phyloP scores from a whole-genome alignment of 2,329 filamentous ascomycete genomes.

The Stachybotrys chartarum region DNA sequence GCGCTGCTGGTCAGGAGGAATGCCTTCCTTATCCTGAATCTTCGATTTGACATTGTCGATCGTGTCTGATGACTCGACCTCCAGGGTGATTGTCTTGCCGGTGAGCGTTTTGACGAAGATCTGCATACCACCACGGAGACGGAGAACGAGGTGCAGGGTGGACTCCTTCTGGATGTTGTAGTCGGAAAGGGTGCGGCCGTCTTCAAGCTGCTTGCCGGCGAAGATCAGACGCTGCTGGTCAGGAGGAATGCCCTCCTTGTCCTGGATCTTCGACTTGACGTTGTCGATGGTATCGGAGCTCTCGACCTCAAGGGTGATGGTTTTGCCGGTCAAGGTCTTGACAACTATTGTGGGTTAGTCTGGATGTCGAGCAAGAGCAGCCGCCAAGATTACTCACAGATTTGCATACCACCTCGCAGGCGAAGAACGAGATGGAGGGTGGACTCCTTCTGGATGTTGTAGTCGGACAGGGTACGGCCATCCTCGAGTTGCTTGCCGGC shows the following conservation, averaged over 20 bases:
- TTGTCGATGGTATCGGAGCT: constrained; percentile 91
- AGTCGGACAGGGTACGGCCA: constrained; percentile 53
- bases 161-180: constrained; percentile 97
- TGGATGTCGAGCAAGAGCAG: neutral
- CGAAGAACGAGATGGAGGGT: constrained; percentile 71
- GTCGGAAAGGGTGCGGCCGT: constrained; percentile 81
- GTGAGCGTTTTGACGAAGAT: constrained; percentile 84
- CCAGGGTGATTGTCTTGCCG: constrained; percentile 90
- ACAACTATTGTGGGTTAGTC: constrained; percentile 38
- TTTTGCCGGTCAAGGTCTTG: constrained; percentile 88
- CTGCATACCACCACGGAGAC: constrained; percentile 85
- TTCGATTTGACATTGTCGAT: constrained; percentile 94
- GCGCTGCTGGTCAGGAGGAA: constrained; percentile 90
- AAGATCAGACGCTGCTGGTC: constrained; percentile 96
- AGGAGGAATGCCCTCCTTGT: constrained; percentile 94
- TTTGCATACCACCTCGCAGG: constrained; percentile 59
- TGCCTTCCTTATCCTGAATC: constrained; percentile 91
- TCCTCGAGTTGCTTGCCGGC: constrained; percentile 97
- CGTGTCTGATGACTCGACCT: constrained; percentile 83
- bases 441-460: constrained; percentile 56
- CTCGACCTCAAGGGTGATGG: constrained; percentile 86
- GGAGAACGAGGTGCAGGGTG: constrained; percentile 78
- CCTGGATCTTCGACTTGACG: constrained; percentile 94
- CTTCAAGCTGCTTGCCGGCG: constrained; percentile 91
- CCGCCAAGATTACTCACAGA: constrained; percentile 44